These are phyloP conservation scores for Phytopythium sindhum DNA, from an alignment of 352 stramenopile genomes.

Conservation along the genomic window DNA sequence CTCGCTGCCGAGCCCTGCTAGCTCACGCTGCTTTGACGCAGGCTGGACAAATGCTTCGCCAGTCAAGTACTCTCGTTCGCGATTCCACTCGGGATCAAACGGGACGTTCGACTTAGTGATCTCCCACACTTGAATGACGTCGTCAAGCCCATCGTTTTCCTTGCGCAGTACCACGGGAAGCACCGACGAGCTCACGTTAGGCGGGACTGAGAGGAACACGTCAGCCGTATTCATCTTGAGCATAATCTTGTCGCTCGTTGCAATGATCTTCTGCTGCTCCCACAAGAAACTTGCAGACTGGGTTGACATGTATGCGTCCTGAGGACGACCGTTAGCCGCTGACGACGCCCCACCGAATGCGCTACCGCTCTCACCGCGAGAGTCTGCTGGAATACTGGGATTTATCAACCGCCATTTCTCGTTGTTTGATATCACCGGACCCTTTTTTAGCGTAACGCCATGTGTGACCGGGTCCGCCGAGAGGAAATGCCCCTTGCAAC, in stretches of 20 bases:
- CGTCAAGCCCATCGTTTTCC: constrained; percentile 44
- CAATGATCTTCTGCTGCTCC: constrained; percentile 57
- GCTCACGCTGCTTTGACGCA: constrained; percentile 44
- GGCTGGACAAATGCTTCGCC: constrained; percentile 56
- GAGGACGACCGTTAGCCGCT: not conserved
- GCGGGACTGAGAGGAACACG: constrained; percentile 41
- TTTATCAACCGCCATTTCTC: constrained; percentile 83
- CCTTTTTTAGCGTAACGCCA: constrained; percentile 62
- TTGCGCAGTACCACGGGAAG: constrained; percentile 39
- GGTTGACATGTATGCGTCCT: constrained; percentile 37
- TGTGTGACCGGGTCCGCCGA: constrained; percentile 61
- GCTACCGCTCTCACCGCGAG: constrained; percentile 12
- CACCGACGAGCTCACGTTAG: constrained; percentile 19
- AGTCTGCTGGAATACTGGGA: constrained; percentile 29
- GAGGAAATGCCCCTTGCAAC: constrained; percentile 68
- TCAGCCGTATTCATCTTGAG: constrained; percentile 65
- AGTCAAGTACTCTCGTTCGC: constrained; percentile 76
- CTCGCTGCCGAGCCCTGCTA: constrained; percentile 13
- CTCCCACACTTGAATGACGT: constrained; percentile 71
- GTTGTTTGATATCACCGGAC: constrained; percentile 66
- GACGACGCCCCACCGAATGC: not conserved
- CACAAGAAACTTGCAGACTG: constrained; percentile 41
- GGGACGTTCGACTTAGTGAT: constrained; percentile 86
- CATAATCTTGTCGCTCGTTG: constrained; percentile 72
- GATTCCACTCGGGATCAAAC: constrained; percentile 84